These are phyloP conservation scores for Neurospora crassa DNA, from an alignment of 2,329 filamentous ascomycete genomes.

Conservation along the genomic window DNA sequence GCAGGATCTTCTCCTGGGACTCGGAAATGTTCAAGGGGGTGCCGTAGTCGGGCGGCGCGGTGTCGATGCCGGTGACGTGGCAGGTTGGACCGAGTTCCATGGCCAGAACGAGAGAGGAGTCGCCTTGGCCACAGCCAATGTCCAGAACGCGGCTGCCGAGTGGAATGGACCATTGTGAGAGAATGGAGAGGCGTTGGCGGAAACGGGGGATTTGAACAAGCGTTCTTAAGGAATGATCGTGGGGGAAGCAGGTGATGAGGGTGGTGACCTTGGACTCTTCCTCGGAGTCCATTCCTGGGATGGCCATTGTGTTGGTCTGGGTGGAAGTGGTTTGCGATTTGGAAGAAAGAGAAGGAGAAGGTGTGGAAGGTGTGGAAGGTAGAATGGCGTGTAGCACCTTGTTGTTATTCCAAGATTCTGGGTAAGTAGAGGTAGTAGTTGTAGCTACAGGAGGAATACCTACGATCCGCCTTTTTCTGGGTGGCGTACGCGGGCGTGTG, in stretches of 20 bases:
- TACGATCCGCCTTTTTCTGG: not conserved
- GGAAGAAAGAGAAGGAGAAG: not conserved
- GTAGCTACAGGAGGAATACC: not conserved
- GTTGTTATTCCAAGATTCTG: not conserved
- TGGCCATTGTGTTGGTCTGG: not conserved
- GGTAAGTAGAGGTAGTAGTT: not conserved
- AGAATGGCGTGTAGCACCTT: not conserved
- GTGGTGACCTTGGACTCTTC: not conserved
- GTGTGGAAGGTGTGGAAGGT: not conserved
- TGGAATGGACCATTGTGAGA: conserved; percentile 14
- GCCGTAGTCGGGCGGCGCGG: conserved; percentile 39
- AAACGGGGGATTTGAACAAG: not conserved
- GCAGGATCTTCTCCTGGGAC: conserved; percentile 35
- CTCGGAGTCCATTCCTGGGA: not conserved
- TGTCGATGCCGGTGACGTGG: conserved; percentile 42
- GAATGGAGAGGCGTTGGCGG: not conserved
- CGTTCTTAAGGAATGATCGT: not conserved
- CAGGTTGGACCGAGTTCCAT: conserved; percentile 29
- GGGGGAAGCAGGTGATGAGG: conserved; percentile 1
- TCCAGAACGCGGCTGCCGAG: conserved; percentile 39
- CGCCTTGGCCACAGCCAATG: conserved; percentile 51
- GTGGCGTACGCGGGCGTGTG: not conserved
- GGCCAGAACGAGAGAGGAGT: conserved; percentile 45
- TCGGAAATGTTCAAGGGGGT: conserved; percentile 38
- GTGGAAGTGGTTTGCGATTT: not conserved